Evolutionary conservation across 2,329 filamentous ascomycete species (phyloP).

Genomic region (Chrysosporium queenslandicum): DNA sequence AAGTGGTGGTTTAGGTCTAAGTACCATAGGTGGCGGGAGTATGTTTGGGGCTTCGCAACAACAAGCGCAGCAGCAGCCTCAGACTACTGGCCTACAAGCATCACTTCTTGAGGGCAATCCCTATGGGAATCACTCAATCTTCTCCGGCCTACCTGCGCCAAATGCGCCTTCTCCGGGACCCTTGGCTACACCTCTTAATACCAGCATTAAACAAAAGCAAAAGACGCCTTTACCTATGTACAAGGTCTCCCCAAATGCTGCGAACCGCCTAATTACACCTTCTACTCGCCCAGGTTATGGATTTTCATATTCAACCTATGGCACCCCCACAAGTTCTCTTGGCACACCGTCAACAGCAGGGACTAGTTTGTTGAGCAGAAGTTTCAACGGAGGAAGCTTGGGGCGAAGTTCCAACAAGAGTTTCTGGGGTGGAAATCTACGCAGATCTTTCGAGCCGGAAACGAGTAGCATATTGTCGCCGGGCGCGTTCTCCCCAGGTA

Average conservation of each 20-base stretch:
- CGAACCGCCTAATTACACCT: slow-evolving; percentile 70
- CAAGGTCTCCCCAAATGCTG: slow-evolving; percentile 72
- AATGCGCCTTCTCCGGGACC: slow-evolving; percentile 66
- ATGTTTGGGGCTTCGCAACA: slow-evolving; percentile 41
- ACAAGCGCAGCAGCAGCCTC: slow-evolving; percentile 44
- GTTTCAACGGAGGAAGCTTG: slow-evolving; percentile 37
- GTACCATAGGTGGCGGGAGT: slow-evolving; percentile 13
- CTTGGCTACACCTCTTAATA: slow-evolving; percentile 77
- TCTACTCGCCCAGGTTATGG: slow-evolving; percentile 74
- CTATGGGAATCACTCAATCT: slow-evolving; percentile 80
- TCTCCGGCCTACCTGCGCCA: slow-evolving; percentile 59
- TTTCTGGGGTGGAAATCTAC: slow-evolving; percentile 75
- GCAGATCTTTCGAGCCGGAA: slow-evolving; percentile 68
- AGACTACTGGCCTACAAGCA: slow-evolving; percentile 51
- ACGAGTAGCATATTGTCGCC: slow-evolving; percentile 72
- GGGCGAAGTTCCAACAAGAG: slow-evolving; percentile 72
- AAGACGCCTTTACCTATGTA: slow-evolving; percentile 73
- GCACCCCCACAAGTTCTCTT: slow-evolving; percentile 60
- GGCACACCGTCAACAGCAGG: slow-evolving; percentile 60
- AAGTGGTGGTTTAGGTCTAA: slow-evolving; percentile 35
- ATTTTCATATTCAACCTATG: slow-evolving; percentile 87
- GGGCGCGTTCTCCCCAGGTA: slow-evolving; percentile 67
- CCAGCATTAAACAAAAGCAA: slow-evolving; percentile 65
- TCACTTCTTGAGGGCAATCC: slow-evolving; percentile 77
- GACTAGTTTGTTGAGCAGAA: slow-evolving; percentile 50